Percentiles rank a stretch among this genome's conserved stretches.
These are phyloP conservation scores for Bocquillonia castaneifolia DNA, from an alignment of 441 rosid genomes.

Conservation along the genomic window DNA sequence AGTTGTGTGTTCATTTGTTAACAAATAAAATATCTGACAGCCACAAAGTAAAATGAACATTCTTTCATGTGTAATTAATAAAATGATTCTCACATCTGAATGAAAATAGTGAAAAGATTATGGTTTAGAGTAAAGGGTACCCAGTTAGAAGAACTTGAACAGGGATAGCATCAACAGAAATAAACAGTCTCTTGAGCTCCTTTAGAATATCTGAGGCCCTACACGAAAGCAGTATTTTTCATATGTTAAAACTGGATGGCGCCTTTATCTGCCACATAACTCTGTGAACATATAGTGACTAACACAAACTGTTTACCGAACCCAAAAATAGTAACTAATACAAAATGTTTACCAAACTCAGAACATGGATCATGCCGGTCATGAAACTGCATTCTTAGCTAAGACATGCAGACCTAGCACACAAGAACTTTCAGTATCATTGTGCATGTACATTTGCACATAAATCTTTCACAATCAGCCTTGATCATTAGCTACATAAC, in stretches of 20 bases:
- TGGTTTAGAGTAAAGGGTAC: slow-evolving; percentile 31
- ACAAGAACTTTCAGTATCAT: too few relatives aligned
- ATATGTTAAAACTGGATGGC: not conserved
- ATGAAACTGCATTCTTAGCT: not conserved
- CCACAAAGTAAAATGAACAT: not conserved
- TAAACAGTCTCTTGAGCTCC: slow-evolving; percentile 52
- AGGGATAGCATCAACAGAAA: slow-evolving; percentile 52
- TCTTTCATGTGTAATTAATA: not conserved
- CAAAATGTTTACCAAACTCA: not conserved
- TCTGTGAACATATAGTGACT: not conserved
- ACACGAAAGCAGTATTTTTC: slow-evolving; percentile 23
- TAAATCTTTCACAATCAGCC: not conserved
- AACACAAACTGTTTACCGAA: not conserved
- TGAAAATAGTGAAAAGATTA: not conserved
- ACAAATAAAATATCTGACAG: not conserved
- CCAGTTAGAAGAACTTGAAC: slow-evolving; percentile 70
- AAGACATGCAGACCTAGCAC: not conserved
- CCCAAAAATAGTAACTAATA: not conserved
- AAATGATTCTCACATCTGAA: not conserved
- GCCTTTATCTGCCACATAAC: not conserved
- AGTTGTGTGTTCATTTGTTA: too few relatives aligned
- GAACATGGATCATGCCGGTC: not conserved
- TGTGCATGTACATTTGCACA: not conserved
- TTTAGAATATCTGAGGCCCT: slow-evolving; percentile 57
- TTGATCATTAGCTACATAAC: not conserved